Evolutionary conservation across 495 filamentous ascomycete species (phyloP).

Genomic region (Talaromyces liani): DNA sequence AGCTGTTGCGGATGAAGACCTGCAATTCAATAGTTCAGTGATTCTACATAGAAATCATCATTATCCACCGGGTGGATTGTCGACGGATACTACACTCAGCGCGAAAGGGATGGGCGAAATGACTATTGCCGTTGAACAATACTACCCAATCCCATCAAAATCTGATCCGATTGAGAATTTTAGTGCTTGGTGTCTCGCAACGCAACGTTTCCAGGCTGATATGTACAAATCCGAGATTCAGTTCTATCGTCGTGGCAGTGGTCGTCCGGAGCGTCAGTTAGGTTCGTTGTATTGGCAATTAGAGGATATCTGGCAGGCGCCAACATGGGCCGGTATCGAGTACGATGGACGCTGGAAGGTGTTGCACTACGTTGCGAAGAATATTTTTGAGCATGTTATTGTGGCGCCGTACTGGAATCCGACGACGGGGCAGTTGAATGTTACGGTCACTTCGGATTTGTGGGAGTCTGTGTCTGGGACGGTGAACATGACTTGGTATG

Average conservation of each 20-base stretch:
- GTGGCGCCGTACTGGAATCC: constrained; percentile 55
- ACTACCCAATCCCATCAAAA: constrained; percentile 57
- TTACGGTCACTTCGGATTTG: constrained; percentile 50
- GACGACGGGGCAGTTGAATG: constrained; percentile 42
- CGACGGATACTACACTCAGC: constrained; percentile 33
- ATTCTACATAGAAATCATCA: constrained; percentile 61
- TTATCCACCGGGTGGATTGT: constrained; percentile 42
- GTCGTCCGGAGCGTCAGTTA: constrained; percentile 51
- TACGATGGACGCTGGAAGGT: constrained; percentile 61
- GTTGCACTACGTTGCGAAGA: constrained; percentile 51
- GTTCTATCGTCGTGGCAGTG: constrained; percentile 58
- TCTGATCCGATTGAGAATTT: constrained; percentile 54
- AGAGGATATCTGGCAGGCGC: constrained; percentile 64
- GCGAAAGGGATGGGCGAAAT: constrained; percentile 52
- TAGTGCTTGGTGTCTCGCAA: constrained; percentile 60
- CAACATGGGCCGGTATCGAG: constrained; percentile 59
- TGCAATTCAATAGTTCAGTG: constrained; percentile 53
- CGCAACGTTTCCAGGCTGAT: constrained; percentile 63
- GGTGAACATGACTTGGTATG: constrained; percentile 32
- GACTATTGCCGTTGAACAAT: constrained; percentile 51
- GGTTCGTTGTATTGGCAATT: constrained; percentile 64
- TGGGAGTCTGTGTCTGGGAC: constrained; percentile 28
- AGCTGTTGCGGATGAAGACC: constrained; percentile 40
- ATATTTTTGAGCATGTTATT: constrained; percentile 55
- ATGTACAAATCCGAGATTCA: constrained; percentile 57